Base-by-base conservation (phyloP, 139 green algal genomes). In the Micromonas commoda region DNA sequence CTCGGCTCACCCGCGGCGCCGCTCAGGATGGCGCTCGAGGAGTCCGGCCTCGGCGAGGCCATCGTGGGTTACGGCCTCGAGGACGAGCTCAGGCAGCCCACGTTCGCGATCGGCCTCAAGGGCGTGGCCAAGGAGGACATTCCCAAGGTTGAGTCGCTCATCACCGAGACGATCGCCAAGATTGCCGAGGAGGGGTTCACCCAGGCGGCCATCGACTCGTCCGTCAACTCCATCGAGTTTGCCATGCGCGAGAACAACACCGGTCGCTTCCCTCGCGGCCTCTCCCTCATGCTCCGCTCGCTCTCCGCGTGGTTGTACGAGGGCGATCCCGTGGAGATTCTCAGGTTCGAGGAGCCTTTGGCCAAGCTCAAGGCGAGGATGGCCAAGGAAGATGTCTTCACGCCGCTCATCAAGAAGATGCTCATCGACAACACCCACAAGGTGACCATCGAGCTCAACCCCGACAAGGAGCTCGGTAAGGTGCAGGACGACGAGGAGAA, bases 151-250 rank as follows among this genome's bases (percentile, higher is more conserved):
- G 91, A 97, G 88, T 53, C 83, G 67, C 85, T 99, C 39, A 86
- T 98, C 26, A 45, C 91, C 65, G 71, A 82, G 26, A 92, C 90
- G 79, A 84, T 98, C 60, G 76, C 87, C 16, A 35, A 87, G 57
- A 80, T 97, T 53, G 81, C 79, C 57, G 77, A 85, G 24, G 83
- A 92, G 61, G 91, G 92, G 33, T 97, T 97, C 83, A 76, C 72
- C 19, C 65, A 82, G 64, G 76, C 86, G 0, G 86, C 92, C 32
- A 86, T 97, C 64, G 94, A 99, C 85, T 93, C 95, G 2, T 89
- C 91, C 3, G 79, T 98, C 63, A 99, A 99, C 91, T 96, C 91
- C 39, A 98, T 97, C 75, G 95, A 99, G 87, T 99, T 99, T 84
- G 85, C 77, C 73, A 85, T 99, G 70, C 88, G 95, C 16, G 95